Evolutionary conservation across 257 asterid species (phyloP), one percentile per base, ranked within the genome.

Genomic region (Penstemon davidsonii): DNA sequence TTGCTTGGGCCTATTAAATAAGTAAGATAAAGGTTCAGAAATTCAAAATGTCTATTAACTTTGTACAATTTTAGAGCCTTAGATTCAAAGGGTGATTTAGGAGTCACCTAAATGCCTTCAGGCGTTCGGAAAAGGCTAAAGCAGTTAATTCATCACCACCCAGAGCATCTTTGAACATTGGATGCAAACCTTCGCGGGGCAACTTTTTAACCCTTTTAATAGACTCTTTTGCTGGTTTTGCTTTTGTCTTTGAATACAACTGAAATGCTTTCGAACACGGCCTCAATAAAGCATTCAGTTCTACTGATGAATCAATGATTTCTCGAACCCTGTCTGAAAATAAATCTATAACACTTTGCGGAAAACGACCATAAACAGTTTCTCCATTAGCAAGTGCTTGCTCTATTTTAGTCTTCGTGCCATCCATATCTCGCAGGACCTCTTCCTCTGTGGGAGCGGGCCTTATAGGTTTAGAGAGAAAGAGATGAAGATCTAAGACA

Each of bases 391-490:
- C 79, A 59, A 85, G 45, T 54, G 95, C 89, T 76, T 84, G 86
- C 25, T 91, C 89, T 18, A 85, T 80, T 84, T 79, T 82, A 72
- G 73, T 69, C 85, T 83, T 69, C 59, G 84, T 79, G 62, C 87
- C 87, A 68, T 88, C 90, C 78, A 52, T 72, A 76, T 91, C 95
- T 76, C 66, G 76, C 62, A 80, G 64, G 41, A 85, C 86, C 71
- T 88, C 97, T 74, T 87, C 97, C 78, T 91, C 96, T n/a, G 95
- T 82, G 12, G 97, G 96, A 51, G 99, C 88, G 72, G 96, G 84
- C 79, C 86, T 79, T 66, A 94, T 75, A 55, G 97, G 96, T 78
- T 88, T 94, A 4, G 99, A 94, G 42, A 94, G 87, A 76, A 87
- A 94, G 67, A 94, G 89, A 82, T 94, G 99, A 74, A 94, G 97